Evolutionary conservation across 192 early-diverging fungal genomes (phyloP).

Genomic region (Entomortierella parvispora): DNA sequence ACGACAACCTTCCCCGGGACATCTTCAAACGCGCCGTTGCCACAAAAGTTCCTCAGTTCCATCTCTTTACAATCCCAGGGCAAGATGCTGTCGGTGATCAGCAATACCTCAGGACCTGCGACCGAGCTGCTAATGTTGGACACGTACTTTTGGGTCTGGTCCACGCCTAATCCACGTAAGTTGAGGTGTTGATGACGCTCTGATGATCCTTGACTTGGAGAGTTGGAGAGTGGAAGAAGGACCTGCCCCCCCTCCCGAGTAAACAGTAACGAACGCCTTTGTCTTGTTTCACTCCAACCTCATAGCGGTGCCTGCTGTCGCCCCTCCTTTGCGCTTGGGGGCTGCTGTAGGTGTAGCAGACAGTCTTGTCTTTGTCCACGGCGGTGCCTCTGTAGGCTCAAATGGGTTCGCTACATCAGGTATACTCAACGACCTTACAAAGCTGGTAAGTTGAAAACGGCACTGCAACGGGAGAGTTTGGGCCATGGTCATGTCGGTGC

Average conservation of each 20-base stretch:
- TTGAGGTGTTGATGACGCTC: not conserved
- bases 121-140: slow-evolving; percentile 53
- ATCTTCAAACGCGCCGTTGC: no score
- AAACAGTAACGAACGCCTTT: no score
- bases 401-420: slow-evolving; percentile 22
- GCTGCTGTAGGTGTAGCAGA: slow-evolving; percentile 35
- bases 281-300: not conserved
- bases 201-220: slow-evolving; percentile 1
- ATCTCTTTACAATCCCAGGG: slow-evolving; percentile 53
- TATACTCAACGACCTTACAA: slow-evolving; percentile 40
- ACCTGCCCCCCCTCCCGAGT: no score
- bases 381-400: slow-evolving; percentile 20
- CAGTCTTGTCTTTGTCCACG: slow-evolving; percentile 27
- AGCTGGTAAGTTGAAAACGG: slow-evolving; percentile 27
- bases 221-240: no score
- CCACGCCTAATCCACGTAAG: slow-evolving; percentile 58
- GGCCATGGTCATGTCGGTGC: no score
- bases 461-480: no score
- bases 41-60: slow-evolving; percentile 53
- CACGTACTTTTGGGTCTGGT: slow-evolving; percentile 58
- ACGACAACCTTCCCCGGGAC: slow-evolving; percentile 9
- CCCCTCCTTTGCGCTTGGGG: slow-evolving; percentile 29
- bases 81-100: slow-evolving; percentile 53
- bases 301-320: slow-evolving; percentile 42
- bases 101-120: slow-evolving; percentile 51